Evolutionary conservation across 169 alveolate species (phyloP), one percentile per base, ranked within the genome.

Genomic region (Hepatocystis sp.): DNA sequence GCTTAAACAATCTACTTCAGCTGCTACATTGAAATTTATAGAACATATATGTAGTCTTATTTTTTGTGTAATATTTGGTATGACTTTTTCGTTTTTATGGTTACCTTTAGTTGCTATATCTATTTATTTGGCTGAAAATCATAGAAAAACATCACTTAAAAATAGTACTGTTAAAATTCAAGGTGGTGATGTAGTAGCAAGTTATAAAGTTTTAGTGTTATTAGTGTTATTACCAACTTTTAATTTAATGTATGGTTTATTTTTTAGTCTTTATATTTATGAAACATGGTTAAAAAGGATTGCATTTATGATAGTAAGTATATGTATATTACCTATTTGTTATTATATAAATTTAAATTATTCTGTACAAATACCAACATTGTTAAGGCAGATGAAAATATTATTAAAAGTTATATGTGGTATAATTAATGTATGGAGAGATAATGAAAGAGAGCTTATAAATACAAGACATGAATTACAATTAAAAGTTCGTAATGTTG

Each of bases 131-230:
- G 98, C 98, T 19, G 98, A 95, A 60, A 90, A 93, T 28, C 98
- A 95, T 68, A 90, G 98, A 61, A 86, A 86, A 85, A 88, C 91
- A 78, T 89, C 84, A 1, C 65, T 95, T 11, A 91, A 91, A 47
- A 91, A 86, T 76, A 93, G 97, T 52, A 76, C 90, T 15, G 97
- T 95, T 39, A 95, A 95, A 66, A 85, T 95, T 36, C 94, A 91
- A 55, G 98, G 96, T 4, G 85, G 94, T n/a, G 97, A 94, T 65
- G 98, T 95, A 36, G 94, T 94, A 42, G 97, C 96, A 13, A 94
- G 97, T 51, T 95, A 94, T 90, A 95, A 95, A 90, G 91, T 94
- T n/a, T 85, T 95, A 66, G 98, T 95, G 15, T 91, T 94, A 34
- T 66, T 95, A 60, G 98, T 93, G 13, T 53, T 95, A 17, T 88